Base-by-base conservation (phyloP, 192 early-diverging fungal species). In the Obelidium mucronatum region DNA sequence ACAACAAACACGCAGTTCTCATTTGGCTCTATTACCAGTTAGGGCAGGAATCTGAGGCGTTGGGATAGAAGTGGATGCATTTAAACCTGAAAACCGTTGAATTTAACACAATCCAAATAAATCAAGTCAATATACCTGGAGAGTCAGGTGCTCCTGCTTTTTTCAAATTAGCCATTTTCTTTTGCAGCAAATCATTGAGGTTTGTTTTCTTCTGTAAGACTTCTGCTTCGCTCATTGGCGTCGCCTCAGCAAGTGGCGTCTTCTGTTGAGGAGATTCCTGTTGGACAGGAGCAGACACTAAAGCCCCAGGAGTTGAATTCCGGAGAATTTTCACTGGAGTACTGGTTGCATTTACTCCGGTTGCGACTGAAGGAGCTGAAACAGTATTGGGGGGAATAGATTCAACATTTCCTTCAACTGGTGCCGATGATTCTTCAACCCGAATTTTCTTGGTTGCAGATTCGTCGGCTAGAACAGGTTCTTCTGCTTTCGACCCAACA, bases 141-240 rank as follows among this genome's bases (percentile, higher is more conserved):
- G n/a, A n/a, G n/a, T n/a, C n/a, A n/a, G n/a, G n/a, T n/a, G n/a
- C n/a, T 28, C 30, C 55, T 24, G 11, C 55, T 31, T 58, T 58
- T 26, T 58, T 58, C 55, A 58, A 31, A 26, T 58, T 58, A 8
- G 55, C 55, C 55, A 58, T 58, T 58, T 58, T 58, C 55, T 58
- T 58, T 58, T 58, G 55, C 55, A 58, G 30, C 5, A 58, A 8
- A 8, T 22, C 55, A 26, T 58, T 58, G 17, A 58, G 24, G 6
- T 8, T 58, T 31, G 55, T 22, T 26, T 8, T 24, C 8, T 31
- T 22, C 13, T 22, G 6, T 26, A 22, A 8, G 26, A 28, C 55
- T 8, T 8, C 30, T 22, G 8, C 55, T 0, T 11, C 55, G 5
- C 17, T 8, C 8, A 8, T 58, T 31, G 55, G 24, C 5, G 55